Percentiles rank a stretch among this genome's conserved stretches.
Conservation (phyloP, 805 yeast species). For the Starmera caribaea region DNA sequence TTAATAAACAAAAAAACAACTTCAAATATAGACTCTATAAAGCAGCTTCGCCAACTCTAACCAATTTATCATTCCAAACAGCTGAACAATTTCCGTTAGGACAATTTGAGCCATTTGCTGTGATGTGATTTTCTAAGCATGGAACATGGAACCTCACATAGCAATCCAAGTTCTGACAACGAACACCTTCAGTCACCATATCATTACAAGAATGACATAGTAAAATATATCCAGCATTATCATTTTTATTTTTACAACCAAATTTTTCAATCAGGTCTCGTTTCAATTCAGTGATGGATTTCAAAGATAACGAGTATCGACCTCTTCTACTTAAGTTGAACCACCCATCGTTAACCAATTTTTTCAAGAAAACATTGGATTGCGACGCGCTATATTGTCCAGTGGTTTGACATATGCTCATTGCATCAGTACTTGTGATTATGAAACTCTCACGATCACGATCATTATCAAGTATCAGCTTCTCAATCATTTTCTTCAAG, state of each 20-base stretch:
- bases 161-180: conserved; percentile 27
- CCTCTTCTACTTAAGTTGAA: conserved; percentile 25
- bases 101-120: conserved; percentile 24
- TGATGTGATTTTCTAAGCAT: conserved; percentile 34
- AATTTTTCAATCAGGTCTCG: conserved; percentile 32
- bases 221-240: conserved; percentile 26
- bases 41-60: conserved; percentile 10
- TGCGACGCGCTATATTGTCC: conserved; percentile 29
- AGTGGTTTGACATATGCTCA: conserved; percentile 9
- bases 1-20: conserved; percentile 1
- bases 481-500: conserved; percentile 31
- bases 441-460: conserved; percentile 20
- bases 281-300: conserved; percentile 38
- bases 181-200: conserved; percentile 42
- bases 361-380: conserved; percentile 27
- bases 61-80: conserved; percentile 7
- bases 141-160: conserved; percentile 34
- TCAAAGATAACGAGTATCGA: conserved; percentile 27
- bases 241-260: conserved; percentile 22
- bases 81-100: conserved; percentile 21
- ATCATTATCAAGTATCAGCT: conserved; percentile 18
- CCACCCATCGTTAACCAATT: conserved; percentile 46
- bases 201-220: conserved; percentile 42
- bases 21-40: not conserved
- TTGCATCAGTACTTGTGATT: conserved; percentile 20